Percentiles rank a stretch among this genome's conserved stretches.
phyloP scores from a whole-genome alignment of 164 flowering plant genomes.

The Chloranthus sessilifolius region DNA sequence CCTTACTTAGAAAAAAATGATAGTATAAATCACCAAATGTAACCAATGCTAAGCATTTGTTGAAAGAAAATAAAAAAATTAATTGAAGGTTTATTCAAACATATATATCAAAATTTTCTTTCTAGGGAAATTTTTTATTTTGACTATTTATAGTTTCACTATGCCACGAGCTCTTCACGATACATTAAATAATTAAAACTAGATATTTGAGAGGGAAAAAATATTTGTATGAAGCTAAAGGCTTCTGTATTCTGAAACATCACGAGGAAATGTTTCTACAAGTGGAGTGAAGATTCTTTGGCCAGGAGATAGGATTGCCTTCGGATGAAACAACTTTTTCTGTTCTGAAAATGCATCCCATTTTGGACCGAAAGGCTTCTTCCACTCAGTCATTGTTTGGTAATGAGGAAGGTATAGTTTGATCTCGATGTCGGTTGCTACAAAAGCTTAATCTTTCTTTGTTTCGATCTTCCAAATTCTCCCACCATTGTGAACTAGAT shows the following conservation, averaged over 20 bases:
- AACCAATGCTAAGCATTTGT: too few relatives aligned
- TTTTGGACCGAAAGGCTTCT: slow-evolving; percentile 63
- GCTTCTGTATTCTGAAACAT: background rate
- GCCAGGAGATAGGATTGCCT: slow-evolving; percentile 65
- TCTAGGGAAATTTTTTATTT: too few relatives aligned
- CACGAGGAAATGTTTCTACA: background rate
- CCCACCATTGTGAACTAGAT: slow-evolving; percentile 39
- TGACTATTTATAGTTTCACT: too few relatives aligned
- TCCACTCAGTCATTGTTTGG: slow-evolving; percentile 49
- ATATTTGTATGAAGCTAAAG: background rate
- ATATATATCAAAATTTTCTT: too few relatives aligned
- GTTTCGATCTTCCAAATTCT: slow-evolving; percentile 43
- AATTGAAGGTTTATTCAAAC: too few relatives aligned
- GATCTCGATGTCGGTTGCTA: slow-evolving; percentile 33
- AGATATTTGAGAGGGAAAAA: too few relatives aligned
- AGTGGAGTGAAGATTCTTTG: slow-evolving; percentile 70
- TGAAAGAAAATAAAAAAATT: too few relatives aligned
- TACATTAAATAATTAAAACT: too few relatives aligned
- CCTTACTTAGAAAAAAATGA: too few relatives aligned
- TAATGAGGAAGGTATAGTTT: slow-evolving; percentile 76
- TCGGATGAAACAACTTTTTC: slow-evolving; percentile 70
- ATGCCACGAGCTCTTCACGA: too few relatives aligned
- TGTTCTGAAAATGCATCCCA: slow-evolving; percentile 52
- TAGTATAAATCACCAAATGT: too few relatives aligned
- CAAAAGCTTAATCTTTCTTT: slow-evolving; percentile 48